Conservation (phyloP, 352 stramenopile species). For the Saprolegnia parasitica region DNA sequence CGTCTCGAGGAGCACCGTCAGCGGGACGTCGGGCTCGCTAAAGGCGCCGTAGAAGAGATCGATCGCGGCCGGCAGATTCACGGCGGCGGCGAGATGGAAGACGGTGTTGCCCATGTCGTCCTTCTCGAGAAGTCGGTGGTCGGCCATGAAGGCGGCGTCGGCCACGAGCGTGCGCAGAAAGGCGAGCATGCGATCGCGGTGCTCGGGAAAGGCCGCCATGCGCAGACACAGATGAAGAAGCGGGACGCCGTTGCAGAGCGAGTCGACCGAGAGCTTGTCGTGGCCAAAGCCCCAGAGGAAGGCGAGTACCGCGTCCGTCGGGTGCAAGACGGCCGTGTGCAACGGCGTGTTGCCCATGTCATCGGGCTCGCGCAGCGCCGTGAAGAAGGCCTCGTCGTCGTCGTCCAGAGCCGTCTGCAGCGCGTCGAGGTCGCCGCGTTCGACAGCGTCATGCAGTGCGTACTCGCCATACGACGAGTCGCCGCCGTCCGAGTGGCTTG, state of each 20-base stretch:
- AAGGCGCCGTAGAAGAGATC: conserved; percentile 43
- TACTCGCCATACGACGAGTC: conserved; percentile 31
- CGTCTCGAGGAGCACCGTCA: conserved; percentile 32
- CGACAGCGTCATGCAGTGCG: conserved; percentile 54
- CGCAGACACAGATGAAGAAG: conserved; percentile 67
- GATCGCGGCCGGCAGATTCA: conserved; percentile 47
- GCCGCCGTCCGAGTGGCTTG: not conserved
- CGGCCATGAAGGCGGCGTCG: conserved; percentile 34
- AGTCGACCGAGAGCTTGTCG: conserved; percentile 55
- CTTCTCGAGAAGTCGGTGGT: not conserved
- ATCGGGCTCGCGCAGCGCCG: conserved; percentile 65
- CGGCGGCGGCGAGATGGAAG: conserved; percentile 74
- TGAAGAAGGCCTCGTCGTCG: conserved; percentile 19
- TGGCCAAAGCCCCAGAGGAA: conserved; percentile 51
- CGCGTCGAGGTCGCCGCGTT: conserved; percentile 46
- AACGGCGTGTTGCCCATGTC: conserved; percentile 79
- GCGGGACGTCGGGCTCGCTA: conserved; percentile 35
- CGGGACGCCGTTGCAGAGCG: conserved; percentile 56
- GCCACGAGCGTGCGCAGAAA: conserved; percentile 36
- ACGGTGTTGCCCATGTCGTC: conserved; percentile 75
- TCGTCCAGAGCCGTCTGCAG: conserved; percentile 42
- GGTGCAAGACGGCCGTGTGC: conserved; percentile 64
- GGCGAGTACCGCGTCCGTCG: conserved; percentile 42
- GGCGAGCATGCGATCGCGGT: not conserved
- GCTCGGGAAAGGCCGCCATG: conserved; percentile 41